These are phyloP conservation scores for Neurospora sp. DNA, from an alignment of 495 filamentous ascomycete species.

Conservation along the genomic window DNA sequence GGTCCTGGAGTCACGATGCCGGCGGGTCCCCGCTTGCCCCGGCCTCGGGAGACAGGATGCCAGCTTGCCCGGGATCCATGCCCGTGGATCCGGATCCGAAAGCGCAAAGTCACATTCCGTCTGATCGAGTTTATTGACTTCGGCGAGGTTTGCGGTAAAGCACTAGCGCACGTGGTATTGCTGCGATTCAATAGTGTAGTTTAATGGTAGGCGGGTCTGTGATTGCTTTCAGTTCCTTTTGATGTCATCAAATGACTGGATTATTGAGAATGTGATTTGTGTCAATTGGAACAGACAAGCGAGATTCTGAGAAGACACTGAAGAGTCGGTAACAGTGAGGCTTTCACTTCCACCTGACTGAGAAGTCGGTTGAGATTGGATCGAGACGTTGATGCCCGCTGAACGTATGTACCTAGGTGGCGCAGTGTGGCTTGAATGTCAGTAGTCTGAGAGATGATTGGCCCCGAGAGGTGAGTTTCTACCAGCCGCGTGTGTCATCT, in stretches of 20 bases:
- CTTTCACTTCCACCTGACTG: not conserved
- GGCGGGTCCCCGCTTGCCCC: not conserved
- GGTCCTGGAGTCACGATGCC: not conserved
- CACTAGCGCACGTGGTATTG: not conserved
- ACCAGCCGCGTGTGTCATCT: not conserved
- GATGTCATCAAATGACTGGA: not conserved
- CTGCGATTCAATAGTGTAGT: not conserved
- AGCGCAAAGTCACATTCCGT: not conserved
- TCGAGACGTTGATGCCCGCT: not conserved
- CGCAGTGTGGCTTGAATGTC: not conserved
- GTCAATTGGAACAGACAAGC: not conserved
- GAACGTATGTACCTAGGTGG: not conserved
- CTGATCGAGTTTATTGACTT: not conserved
- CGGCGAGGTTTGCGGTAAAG: not conserved
- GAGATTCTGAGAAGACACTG: not conserved
- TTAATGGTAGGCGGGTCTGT: not conserved
- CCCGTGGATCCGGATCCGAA: not conserved
- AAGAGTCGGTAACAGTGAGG: not conserved
- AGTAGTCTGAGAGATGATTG: not conserved
- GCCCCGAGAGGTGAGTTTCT: not conserved
- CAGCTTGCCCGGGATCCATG: constrained; percentile 2
- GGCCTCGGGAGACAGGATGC: not conserved
- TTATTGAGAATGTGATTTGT: not conserved
- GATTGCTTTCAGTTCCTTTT: not conserved
- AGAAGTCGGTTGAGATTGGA: not conserved